These are phyloP conservation scores for Cydonia oblonga DNA, from an alignment of 331 rosid species.

Conservation along the genomic window DNA sequence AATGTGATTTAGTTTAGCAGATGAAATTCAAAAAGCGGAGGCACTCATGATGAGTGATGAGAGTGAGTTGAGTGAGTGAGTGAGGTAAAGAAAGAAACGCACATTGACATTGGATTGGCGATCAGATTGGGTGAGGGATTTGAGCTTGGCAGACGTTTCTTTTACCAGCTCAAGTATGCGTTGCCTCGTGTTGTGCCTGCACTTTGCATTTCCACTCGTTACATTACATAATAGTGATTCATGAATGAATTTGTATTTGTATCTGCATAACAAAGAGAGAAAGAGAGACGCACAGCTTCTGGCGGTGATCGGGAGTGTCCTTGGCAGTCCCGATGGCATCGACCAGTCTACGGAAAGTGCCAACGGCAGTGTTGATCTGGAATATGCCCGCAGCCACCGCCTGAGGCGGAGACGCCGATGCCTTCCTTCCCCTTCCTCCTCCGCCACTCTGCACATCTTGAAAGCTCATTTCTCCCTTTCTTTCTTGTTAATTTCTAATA, in stretches of 20 bases:
- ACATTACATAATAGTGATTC: background rate
- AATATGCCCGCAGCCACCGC: slow-evolving; percentile 65
- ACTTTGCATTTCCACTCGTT: background rate
- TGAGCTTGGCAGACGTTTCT: slow-evolving; percentile 71
- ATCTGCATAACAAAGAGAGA: background rate
- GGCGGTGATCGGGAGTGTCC: slow-evolving; percentile 64
- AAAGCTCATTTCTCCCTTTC: slow-evolving; percentile 43
- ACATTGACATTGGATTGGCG: slow-evolving; percentile 28
- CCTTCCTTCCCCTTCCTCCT: slow-evolving; percentile 10
- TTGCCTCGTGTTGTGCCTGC: slow-evolving; percentile 61
- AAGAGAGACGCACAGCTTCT: slow-evolving; percentile 37
- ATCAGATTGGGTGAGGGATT: slow-evolving; percentile 42
- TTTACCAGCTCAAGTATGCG: slow-evolving; percentile 57
- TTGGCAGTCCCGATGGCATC: slow-evolving; percentile 62
- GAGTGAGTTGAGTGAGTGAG: background rate
- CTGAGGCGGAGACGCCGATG: slow-evolving; percentile 35
- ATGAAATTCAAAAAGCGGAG: background rate
- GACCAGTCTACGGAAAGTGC: slow-evolving; percentile 58
- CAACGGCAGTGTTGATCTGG: slow-evolving; percentile 75
- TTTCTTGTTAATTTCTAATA: background rate
- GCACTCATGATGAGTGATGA: background rate
- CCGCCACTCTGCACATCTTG: slow-evolving; percentile 45
- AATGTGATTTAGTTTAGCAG: background rate
- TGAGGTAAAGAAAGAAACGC: background rate
- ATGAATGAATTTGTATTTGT: background rate